These are phyloP conservation scores for Tulasnella sp. DNA, from an alignment of 768 basidiomycete genomes.

Conservation along the genomic window DNA sequence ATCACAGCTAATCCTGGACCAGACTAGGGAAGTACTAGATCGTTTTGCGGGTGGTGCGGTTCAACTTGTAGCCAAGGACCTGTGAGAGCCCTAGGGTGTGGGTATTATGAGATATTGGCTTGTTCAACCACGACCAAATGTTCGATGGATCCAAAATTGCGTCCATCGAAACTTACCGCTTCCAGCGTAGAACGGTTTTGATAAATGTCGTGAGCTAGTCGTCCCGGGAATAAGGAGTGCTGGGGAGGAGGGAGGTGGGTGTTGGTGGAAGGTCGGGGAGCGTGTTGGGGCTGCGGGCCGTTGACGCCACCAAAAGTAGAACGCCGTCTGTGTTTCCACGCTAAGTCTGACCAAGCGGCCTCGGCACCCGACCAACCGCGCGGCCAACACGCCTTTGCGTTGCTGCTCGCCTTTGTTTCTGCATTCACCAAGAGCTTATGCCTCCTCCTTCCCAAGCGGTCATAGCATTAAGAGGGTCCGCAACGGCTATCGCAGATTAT, in stretches of 20 bases:
- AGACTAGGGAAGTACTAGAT: background rate
- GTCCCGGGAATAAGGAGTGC: conserved; percentile 17
- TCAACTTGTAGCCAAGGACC: background rate
- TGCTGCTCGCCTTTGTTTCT: background rate
- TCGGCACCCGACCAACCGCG: conserved; percentile 3
- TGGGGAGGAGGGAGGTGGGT: background rate
- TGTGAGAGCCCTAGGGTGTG: background rate
- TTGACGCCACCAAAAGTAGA: conserved; percentile 15
- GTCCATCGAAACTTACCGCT: conserved; percentile 4
- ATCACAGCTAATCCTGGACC: background rate
- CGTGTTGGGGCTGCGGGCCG: conserved; percentile 21
- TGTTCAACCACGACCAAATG: background rate
- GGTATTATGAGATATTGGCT: conserved; percentile 9
- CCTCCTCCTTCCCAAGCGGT: conserved; percentile 24
- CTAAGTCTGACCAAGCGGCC: background rate
- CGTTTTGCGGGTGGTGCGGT: background rate
- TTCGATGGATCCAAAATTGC: background rate
- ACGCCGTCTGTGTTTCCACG: conserved; percentile 9
- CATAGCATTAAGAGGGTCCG: conserved; percentile 28
- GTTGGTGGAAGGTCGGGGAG: conserved; percentile 13
- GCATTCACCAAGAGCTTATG: background rate
- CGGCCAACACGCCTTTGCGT: background rate
- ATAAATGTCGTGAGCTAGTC: conserved; percentile 11
- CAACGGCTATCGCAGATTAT: conserved; percentile 31
- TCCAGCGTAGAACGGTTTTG: background rate